phyloP scores from a whole-genome alignment of 1,284 basidiomycete genomes.

The Cryptococcus floricola region DNA sequence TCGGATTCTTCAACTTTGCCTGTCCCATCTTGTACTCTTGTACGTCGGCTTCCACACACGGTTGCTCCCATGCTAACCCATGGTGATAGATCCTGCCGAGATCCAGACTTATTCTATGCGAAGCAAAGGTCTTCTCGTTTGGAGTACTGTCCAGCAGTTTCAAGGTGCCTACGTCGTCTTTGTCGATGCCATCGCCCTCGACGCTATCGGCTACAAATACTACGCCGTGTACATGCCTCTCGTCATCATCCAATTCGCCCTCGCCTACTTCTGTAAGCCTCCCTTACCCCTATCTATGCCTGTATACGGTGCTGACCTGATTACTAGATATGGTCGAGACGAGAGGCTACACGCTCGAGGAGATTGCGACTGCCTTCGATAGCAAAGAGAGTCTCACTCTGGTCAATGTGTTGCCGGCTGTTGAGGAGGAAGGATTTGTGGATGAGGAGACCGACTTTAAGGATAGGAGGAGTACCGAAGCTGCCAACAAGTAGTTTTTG shows the following conservation, averaged over 20 bases:
- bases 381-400: slow-evolving; percentile 1
- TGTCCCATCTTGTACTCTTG: slow-evolving; percentile 42
- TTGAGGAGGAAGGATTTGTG: slow-evolving; percentile 1
- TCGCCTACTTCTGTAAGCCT: slow-evolving; percentile 32
- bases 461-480: neutral
- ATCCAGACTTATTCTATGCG: slow-evolving; percentile 49
- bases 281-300: slow-evolving; percentile 3
- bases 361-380: slow-evolving; percentile 42
- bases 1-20: slow-evolving; percentile 46
- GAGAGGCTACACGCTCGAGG: slow-evolving; percentile 45
- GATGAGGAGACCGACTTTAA: neutral
- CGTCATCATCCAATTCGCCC: slow-evolving; percentile 38
- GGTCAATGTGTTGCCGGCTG: slow-evolving; percentile 7
- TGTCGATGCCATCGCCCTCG: slow-evolving; percentile 47
- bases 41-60: neutral
- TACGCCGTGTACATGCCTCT: slow-evolving; percentile 47
- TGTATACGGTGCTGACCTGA: slow-evolving; percentile 19
- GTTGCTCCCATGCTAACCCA: neutral
- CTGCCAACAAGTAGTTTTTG: too few species aligned
- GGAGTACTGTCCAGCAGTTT: slow-evolving; percentile 46
- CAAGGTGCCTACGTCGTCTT: slow-evolving; percentile 34
- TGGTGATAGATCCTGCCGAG: slow-evolving; percentile 40
- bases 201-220: slow-evolving; percentile 47
- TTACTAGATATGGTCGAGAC: slow-evolving; percentile 47
- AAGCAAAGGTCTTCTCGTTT: slow-evolving; percentile 48